Evolutionary conservation across 2,329 filamentous ascomycete species (phyloP).

Genomic region (Sporothrix pseudoabietina): DNA sequence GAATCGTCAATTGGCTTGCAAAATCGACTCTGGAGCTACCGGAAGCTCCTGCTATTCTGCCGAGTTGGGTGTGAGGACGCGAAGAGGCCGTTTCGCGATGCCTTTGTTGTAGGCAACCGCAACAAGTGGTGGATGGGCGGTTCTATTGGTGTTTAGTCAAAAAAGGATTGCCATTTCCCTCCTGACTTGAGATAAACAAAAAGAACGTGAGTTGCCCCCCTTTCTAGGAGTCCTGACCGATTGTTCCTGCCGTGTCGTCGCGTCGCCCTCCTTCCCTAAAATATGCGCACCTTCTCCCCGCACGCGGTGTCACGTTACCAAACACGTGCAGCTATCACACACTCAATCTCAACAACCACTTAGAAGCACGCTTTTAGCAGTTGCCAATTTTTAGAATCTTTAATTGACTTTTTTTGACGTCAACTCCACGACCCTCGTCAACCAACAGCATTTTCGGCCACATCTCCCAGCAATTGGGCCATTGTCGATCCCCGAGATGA

Average conservation of each 20-base stretch:
- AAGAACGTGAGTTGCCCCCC: not conserved
- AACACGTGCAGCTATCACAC: constrained; percentile 5
- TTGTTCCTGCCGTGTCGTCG: constrained; percentile 9
- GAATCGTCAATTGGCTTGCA: not conserved
- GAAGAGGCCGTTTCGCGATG: not conserved
- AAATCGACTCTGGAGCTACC: not conserved
- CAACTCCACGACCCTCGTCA: not conserved
- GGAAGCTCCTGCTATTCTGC: not conserved
- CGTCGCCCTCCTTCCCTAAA: constrained; percentile 8
- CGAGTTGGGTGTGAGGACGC: not conserved
- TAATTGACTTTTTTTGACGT: constrained; percentile 6
- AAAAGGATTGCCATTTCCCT: not conserved
- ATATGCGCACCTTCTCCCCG: constrained; percentile 16
- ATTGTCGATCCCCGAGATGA: constrained; percentile 34
- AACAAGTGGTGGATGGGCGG: not conserved
- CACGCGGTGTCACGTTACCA: constrained; percentile 27
- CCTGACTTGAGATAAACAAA: not conserved
- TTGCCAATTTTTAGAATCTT: constrained; percentile 5
- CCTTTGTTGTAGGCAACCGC: not conserved
- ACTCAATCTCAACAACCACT: not conserved
- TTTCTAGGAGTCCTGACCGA: not conserved
- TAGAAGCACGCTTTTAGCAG: not conserved
- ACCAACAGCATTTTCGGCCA: not conserved
- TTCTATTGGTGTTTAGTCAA: not conserved
- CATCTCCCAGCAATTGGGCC: not conserved